These are phyloP conservation scores for Hyphopichia buzzinii DNA, from an alignment of 1,139 yeast genomes.

Conservation along the genomic window DNA sequence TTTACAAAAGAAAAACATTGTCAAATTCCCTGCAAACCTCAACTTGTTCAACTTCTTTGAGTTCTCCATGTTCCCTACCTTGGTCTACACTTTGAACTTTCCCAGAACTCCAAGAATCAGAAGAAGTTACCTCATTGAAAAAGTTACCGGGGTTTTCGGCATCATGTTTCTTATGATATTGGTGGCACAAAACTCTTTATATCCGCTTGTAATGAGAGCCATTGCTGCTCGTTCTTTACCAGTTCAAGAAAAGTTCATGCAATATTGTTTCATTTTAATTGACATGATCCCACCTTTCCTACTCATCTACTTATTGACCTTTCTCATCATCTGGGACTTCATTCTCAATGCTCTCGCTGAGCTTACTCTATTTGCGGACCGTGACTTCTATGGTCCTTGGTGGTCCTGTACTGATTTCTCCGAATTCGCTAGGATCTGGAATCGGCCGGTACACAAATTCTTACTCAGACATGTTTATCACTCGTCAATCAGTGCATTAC, in stretches of 20 bases:
- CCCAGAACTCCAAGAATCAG: conserved; percentile 74
- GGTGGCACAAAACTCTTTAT: conserved; percentile 74
- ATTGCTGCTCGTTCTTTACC: conserved; percentile 48
- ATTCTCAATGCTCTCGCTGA: conserved; percentile 89
- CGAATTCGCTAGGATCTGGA: conserved; percentile 93
- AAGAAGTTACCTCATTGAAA: conserved; percentile 67
- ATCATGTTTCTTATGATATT: conserved; percentile 79
- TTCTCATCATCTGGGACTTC: conserved; percentile 92
- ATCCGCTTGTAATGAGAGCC: conserved; percentile 71
- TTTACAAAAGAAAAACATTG: conserved; percentile 19
- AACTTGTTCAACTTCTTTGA: conserved; percentile 64
- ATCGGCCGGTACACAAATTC: conserved; percentile 90
- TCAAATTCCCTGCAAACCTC: conserved; percentile 68
- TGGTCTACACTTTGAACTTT: conserved; percentile 75
- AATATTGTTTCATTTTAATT: conserved; percentile 61
- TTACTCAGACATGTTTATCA: conserved; percentile 91
- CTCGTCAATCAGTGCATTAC: conserved; percentile 76
- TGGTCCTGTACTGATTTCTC: conserved; percentile 97
- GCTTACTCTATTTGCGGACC: conserved; percentile 78
- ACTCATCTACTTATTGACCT: conserved; percentile 70
- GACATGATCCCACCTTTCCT: conserved; percentile 81
- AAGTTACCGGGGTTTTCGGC: conserved; percentile 80
- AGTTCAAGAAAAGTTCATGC: conserved; percentile 41
- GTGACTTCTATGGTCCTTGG: conserved; percentile 95
- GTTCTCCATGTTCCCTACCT: conserved; percentile 87